Evolutionary conservation across 2,329 filamentous ascomycete species (phyloP).

Genomic region (Trichoderma koningii): DNA sequence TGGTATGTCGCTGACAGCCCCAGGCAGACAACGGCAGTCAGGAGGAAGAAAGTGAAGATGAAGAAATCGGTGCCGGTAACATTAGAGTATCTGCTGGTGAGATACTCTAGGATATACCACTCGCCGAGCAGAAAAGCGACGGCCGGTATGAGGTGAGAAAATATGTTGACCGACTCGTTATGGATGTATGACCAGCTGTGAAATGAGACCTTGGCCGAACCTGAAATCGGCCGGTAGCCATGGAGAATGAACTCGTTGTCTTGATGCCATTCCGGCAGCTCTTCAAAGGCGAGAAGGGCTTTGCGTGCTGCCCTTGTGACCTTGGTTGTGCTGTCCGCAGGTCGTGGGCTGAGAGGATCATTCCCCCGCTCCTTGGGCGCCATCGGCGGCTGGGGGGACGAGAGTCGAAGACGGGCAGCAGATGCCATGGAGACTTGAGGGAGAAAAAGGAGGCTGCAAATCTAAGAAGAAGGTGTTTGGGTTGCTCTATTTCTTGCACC

Average conservation of each 20-base stretch:
- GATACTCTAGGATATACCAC: constrained; percentile 12
- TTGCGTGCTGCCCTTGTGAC: background rate
- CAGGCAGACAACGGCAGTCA: constrained; percentile 8
- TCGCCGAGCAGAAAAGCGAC: constrained; percentile 13
- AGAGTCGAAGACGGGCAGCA: constrained; percentile 16
- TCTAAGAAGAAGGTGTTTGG: background rate
- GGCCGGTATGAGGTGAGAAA: constrained; percentile 13
- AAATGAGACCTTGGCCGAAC: constrained; percentile 10
- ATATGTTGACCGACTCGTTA: constrained; percentile 16
- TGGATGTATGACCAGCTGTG: constrained; percentile 21
- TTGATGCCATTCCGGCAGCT: constrained; percentile 21
- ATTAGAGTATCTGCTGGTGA: background rate
- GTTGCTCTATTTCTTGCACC: background rate
- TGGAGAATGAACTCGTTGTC: constrained; percentile 22
- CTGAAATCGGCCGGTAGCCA: constrained; percentile 20
- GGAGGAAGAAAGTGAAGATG: constrained; percentile 12
- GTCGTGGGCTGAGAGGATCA: background rate
- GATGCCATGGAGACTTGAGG: constrained; percentile 10
- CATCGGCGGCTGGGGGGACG: constrained; percentile 1
- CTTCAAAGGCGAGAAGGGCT: constrained; percentile 2
- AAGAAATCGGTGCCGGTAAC: background rate
- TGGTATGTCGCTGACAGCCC: constrained; percentile 16
- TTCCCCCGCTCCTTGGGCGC: background rate
- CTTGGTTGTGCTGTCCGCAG: background rate
- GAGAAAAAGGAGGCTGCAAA: background rate